Conservation (phyloP, 305 asterid species). For the Solanum hybrid region DNA sequence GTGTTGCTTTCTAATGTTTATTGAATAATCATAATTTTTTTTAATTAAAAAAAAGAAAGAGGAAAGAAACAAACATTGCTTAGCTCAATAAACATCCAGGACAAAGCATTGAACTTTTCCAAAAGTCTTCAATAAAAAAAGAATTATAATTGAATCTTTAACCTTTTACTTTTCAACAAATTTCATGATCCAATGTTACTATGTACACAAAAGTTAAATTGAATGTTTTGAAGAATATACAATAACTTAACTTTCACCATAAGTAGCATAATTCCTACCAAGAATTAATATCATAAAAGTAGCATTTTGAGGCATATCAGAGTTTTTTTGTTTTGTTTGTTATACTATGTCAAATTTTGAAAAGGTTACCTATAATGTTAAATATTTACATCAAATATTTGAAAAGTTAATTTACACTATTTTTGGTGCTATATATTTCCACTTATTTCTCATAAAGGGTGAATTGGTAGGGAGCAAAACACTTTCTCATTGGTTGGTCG, state of each 20-base stretch:
- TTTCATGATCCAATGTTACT: not conserved
- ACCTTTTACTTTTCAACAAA: not conserved
- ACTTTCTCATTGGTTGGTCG: not conserved
- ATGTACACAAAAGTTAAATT: not conserved
- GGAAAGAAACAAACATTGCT: not conserved
- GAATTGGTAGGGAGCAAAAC: not conserved
- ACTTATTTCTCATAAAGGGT: not conserved
- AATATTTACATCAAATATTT: not conserved
- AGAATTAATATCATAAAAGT: no score
- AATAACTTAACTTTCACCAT: not conserved
- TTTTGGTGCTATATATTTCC: not conserved
- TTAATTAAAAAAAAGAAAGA: no score
- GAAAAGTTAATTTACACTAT: not conserved
- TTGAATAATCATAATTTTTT: not conserved
- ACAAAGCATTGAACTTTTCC: not conserved
- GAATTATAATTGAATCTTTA: not conserved
- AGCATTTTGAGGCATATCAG: no score
- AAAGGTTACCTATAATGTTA: no score
- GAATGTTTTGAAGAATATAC: not conserved
- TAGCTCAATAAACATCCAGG: constrained; percentile 1
- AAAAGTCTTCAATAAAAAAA: not conserved
- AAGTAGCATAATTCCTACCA: not conserved
- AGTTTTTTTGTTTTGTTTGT: no score
- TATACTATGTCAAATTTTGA: no score
- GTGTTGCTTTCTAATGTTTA: not conserved